phyloP scores from a whole-genome alignment of 2,329 filamentous ascomycete genomes.

The Aspergillus latus region DNA sequence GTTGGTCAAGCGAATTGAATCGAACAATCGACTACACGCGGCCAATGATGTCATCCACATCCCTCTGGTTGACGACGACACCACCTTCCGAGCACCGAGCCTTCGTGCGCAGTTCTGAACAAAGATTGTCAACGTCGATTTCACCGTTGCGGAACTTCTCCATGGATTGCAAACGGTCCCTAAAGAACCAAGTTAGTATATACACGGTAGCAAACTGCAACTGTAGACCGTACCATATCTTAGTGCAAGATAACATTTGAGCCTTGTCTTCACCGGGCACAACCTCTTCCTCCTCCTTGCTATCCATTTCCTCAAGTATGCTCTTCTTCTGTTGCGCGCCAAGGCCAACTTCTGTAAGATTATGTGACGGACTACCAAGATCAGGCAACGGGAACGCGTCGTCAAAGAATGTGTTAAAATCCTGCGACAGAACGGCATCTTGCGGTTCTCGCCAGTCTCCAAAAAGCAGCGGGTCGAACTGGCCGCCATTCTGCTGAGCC shows the following conservation, averaged over 20 bases:
- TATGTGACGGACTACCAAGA: conserved; percentile 78
- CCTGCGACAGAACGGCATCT: conserved; percentile 70
- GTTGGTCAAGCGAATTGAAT: not conserved
- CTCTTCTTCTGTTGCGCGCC: conserved; percentile 58
- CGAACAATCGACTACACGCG: conserved; percentile 26
- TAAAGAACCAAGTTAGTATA: conserved; percentile 48
- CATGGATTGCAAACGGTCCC: conserved; percentile 87
- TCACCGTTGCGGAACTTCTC: conserved; percentile 86
- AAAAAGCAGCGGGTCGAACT: conserved; percentile 89
- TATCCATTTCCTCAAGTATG: conserved; percentile 75
- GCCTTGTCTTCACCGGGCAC: conserved; percentile 60
- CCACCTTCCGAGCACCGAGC: conserved; percentile 89
- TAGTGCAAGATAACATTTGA: conserved; percentile 77
- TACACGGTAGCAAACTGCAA: not conserved
- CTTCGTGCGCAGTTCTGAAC: conserved; percentile 90
- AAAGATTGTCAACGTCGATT: conserved; percentile 90
- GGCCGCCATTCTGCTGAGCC: conserved; percentile 74
- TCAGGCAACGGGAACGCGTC: conserved; percentile 78
- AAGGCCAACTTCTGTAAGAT: conserved; percentile 38
- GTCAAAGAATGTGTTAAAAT: conserved; percentile 70
- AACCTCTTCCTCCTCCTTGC: conserved; percentile 63
- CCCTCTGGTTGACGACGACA: conserved; percentile 82
- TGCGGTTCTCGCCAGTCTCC: conserved; percentile 90
- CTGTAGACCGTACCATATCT: conserved; percentile 74
- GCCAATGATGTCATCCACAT: conserved; percentile 77